Percentiles rank a stretch among this genome's conserved stretches.
Evolutionary conservation across 306 rosid genomes (phyloP).

Genomic region (Fragaria vesca): DNA sequence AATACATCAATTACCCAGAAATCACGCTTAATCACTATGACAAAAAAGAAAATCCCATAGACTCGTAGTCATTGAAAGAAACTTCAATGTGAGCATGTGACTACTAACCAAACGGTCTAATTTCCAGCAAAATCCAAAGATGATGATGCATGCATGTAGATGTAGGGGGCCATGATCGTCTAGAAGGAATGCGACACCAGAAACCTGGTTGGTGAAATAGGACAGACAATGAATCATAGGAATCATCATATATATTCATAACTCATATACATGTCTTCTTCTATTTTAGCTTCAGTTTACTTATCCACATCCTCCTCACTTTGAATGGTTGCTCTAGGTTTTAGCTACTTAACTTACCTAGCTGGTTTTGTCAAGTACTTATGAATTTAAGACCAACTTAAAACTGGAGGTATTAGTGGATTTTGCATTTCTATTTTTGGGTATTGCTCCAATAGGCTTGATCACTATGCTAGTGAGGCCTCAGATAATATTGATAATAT

Average conservation of each 20-base stretch:
- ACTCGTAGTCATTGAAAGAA: not conserved
- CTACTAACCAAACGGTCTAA: not conserved
- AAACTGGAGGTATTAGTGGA: not conserved
- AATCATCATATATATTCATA: not conserved
- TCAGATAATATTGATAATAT: not conserved
- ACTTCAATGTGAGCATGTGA: not conserved
- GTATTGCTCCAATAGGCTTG: conserved; percentile 1
- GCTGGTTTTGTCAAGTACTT: not conserved
- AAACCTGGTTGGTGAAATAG: not conserved
- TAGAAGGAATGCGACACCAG: conserved; percentile 10
- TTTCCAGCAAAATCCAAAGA: not conserved
- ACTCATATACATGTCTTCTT: too few relatives aligned
- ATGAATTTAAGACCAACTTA: not conserved
- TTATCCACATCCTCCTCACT: not conserved
- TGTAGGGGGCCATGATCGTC: not conserved
- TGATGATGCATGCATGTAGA: not conserved
- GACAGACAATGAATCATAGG: not conserved
- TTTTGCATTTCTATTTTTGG: not conserved
- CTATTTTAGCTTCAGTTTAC: not conserved
- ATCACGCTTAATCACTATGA: not conserved
- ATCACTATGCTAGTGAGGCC: not conserved
- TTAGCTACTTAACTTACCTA: not conserved
- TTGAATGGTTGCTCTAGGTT: not conserved
- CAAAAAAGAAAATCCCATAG: not conserved
- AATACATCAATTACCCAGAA: not conserved